Base-by-base conservation (phyloP, 2,329 filamentous ascomycete genomes). In the Tolypocladium album region DNA sequence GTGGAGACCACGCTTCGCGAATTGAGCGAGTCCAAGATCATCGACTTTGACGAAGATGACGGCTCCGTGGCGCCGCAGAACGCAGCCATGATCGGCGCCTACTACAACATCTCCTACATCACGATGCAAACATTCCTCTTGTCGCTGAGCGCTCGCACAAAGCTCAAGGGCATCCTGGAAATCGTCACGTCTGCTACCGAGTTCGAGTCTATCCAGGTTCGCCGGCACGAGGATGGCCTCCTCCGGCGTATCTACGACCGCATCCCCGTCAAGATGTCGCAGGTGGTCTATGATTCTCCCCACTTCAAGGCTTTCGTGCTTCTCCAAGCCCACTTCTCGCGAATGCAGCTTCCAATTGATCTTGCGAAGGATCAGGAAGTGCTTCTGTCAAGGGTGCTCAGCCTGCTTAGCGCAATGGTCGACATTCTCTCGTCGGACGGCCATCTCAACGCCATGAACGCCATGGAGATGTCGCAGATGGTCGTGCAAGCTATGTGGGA, bases 391-490 rank as follows among this genome's bases (percentile, higher is more conserved):
- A 95, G 94, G 75, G 86, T 95, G 1, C 80, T 97, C 60, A 91
- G 89, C 69, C 82, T 99, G 13, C 82, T 99, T 55, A 95, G 90
- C 71, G 93, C 94, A 27, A 90, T 88, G 68, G 94, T 97, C 27
- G 94, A 99, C 72, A 92, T 99, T 20, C 82, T 99, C 42, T 96
- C 92, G 12, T 97, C 92, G 0, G 92, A 99, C 68, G 94, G 93
- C 17, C 91, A 97, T 68, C 82, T 99, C 63, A 99, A 99, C 71
- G 93, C 94, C 62, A 96, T 97, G 88, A 92, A 88, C 68, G 94
- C 94, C 36, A 99, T 99, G 93, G 94, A 99, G 74, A 91, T 99
- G 84, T 96, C 90, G 15, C 94, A 99, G 72, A 99, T 99, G 94
- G 90, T 95, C 58, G 92, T 99, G 3, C 94, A 99, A 76, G 92